Base-by-base conservation (phyloP, 1,139 yeast species). In the Scheffersomyces segobiensis region DNA sequence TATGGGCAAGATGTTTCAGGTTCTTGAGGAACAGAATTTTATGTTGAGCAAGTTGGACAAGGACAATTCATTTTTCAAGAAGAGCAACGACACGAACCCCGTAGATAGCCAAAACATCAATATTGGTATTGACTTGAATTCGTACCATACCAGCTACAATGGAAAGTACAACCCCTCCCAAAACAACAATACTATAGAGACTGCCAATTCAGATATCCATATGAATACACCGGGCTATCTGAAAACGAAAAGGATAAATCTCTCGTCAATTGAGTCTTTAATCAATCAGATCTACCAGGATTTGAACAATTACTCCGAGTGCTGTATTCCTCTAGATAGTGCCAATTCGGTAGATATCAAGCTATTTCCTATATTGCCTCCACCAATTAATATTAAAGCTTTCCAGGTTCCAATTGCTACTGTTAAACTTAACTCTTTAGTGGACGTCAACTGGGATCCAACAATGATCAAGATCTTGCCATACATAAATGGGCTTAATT, bases 391-490 rank as follows among this genome's bases (percentile, higher is more conserved):
- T 55, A 76, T 91, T 66, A 75, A 85, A 70, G 84, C 93, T 48
- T 79, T 83, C 66, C 97, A 95, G 70, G 99, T 95, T 0, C 99
- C 99, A 0, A 85, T 93, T 2, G 85, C 96, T 5, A 88, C 95
- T 0, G 97, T 93, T 1, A 86, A 87, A 57, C 75, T 93, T 48
- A 81, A 81, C 49, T 78, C 85, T 48, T 78, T 95, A 62, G 87
- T 91, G 46, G 99, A 95, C 72, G 89, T 89, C 6, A 90, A 91
- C 66, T 95, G 99, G 98, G 99, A 95, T 70, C 98, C 98, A 1
- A 95, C 98, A 2, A 89, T 95, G 96, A 79, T 92, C 52, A 89
- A 89, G 63, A 90, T 95, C 46, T 75, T 92, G 17, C 97, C 98
- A 0, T 89, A 81, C 65, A 91, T 95, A 53, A 86, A 96, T 68